Evolutionary conservation across 1,284 basidiomycete species (phyloP).

Genomic region (Agroathelia rolfsii): DNA sequence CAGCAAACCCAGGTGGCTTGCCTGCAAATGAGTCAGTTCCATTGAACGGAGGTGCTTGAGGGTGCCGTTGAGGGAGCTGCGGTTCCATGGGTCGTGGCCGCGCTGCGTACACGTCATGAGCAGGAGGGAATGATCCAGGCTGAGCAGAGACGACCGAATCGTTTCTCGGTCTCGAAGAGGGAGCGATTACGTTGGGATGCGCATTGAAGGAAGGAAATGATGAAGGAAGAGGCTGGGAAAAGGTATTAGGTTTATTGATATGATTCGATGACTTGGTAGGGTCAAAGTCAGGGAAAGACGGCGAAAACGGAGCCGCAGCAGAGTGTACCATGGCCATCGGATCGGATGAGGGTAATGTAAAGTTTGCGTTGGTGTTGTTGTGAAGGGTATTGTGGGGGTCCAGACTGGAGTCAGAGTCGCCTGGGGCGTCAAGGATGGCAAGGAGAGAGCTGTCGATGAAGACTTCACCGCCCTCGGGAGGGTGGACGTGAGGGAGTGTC

Average conservation of each 20-base stretch:
- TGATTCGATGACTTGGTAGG: conserved; percentile 46
- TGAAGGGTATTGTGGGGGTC: too few relatives aligned
- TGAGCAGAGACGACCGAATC: too few relatives aligned
- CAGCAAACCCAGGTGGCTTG: conserved; percentile 16
- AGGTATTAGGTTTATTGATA: conserved; percentile 37
- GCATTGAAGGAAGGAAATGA: too few relatives aligned
- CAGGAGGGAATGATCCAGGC: conserved; percentile 27
- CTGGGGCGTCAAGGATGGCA: conserved; percentile 69
- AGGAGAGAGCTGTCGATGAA: conserved; percentile 74
- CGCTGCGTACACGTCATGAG: conserved; percentile 19
- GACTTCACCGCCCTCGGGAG: conserved; percentile 58
- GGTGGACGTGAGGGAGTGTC: conserved; percentile 23
- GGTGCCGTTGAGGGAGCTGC: conserved; percentile 20
- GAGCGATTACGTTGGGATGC: too few relatives aligned
- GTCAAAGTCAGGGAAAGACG: conserved; percentile 38
- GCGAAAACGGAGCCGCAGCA: conserved; percentile 32
- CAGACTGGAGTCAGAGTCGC: conserved; percentile 68
- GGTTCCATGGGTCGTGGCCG: conserved; percentile 13
- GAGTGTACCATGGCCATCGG: conserved; percentile 40
- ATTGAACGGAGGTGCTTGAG: conserved; percentile 21
- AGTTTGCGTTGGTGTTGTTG: too few relatives aligned
- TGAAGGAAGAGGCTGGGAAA: too few relatives aligned
- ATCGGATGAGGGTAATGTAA: conserved; percentile 32
- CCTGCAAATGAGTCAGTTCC: conserved; percentile 15
- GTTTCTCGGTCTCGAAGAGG: too few relatives aligned